Base-by-base conservation (phyloP, 2,329 filamentous ascomycete species). In the Diplodia seriata region DNA sequence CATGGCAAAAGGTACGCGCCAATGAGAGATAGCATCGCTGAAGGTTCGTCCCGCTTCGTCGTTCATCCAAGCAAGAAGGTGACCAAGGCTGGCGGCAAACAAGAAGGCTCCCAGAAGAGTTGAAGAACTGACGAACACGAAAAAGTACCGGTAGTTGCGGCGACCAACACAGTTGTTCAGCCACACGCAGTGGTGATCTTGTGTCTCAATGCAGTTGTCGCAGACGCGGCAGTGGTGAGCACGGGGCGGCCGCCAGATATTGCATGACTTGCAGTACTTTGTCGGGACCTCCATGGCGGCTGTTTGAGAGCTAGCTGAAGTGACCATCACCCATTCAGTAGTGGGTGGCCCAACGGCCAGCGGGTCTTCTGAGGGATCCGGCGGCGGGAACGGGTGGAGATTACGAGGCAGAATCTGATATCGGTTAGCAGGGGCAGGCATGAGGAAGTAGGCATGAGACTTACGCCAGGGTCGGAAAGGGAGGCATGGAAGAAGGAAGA, bases 181-280 rank as follows among this genome's bases (percentile, higher is more conserved):
- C 95, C 95, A 99, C 18, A 98, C 94, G 75, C 95, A 99, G 80
- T 99, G 95, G 76, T 99, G 95, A 76, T 99, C 95, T 72, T 97
- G 93, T 0, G 93, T 97, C 79, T 99, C 95, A 69, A 99, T 88
- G 78, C 95, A 99, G 78, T 96, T 97, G 80, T 99, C 94, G 81
- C 95, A 99, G 33, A 97, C 86, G 68, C 95, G 91, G 80, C 95
- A 99, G 81, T 99, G 95, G 76, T 99, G 96, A 68, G 93, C 93
- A 68, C 95, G 91, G 33, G 94, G 94, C 43, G 95, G 95, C 2
- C 95, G 91, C 95, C 95, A 99, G 72, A 99, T 94, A 75, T 93
- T 93, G 84, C 95, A 99, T 20, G 94, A 97, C 77, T 94, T 94
- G 86, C 95, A 99, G 81, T 97, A 97, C 81, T 99, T 98, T 70